Evolutionary conservation across 768 basidiomycete species (phyloP), one percentile per base, ranked within the genome.

Genomic region (Coprinopsis sp.): DNA sequence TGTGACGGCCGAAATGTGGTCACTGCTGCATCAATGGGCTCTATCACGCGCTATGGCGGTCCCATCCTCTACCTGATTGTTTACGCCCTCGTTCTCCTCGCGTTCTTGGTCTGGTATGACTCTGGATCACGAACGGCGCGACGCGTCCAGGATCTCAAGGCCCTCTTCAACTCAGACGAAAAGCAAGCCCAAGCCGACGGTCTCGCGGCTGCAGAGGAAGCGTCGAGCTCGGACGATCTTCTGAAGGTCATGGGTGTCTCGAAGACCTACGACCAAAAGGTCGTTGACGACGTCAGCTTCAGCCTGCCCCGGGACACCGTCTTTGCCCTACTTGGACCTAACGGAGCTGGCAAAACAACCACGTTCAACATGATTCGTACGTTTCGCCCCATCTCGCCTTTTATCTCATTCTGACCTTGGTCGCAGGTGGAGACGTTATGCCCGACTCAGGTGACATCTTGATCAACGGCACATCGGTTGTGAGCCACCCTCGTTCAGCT

Each of bases 261-360:
- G 8, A 90, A 88, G 61, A 60, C 75, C 1, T 91, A 78, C 49
- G 66, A 66, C 12, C 73, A 76, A 33, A 72, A 66, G 22, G 87
- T 84, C 0, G 85, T 91, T 0, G 81, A 90, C 54, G 74, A 86
- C 53, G 82, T 90, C 30, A 82, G 77, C 51, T 77, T 89, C 54
- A 81, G 80, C 0, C 81, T 88, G 22, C 63, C 77, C 1, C 65
- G 64, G 31, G 74, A 85, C 37, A 82, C 80, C 3, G 38, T 85
- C 14, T 86, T 88, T 53, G 85, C 82, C 3, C 62, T 90, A 51
- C 69, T 91, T 13, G 88, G 88, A 1, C 88, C 88, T 1, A 91
- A 90, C 53, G 88, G 88, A 6, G 88, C 87, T 7, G 87, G 88
- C 0, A 90, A 90, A 63, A 89, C 85, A 10, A 88, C 88, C 0